phyloP scores from a whole-genome alignment of 306 rosid species.

The Dicorynia guianensis region DNA sequence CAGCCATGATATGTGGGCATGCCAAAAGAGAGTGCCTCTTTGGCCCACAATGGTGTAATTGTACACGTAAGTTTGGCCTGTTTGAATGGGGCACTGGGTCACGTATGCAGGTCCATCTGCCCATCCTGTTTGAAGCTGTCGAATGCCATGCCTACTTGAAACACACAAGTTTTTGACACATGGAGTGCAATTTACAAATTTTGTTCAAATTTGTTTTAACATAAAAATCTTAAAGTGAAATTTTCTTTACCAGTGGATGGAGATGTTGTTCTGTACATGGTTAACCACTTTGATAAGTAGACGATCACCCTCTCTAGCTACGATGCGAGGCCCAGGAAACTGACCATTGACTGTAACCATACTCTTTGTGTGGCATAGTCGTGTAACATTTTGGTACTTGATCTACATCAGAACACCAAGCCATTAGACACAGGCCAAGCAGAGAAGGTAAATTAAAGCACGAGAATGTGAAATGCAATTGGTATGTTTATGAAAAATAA shows the following conservation, averaged over 20 bases:
- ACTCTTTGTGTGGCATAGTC: conserved; percentile 58
- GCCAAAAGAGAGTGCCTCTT: conserved; percentile 62
- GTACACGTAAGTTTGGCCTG: conserved; percentile 51
- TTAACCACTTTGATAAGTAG: conserved; percentile 56
- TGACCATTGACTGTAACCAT: conserved; percentile 59
- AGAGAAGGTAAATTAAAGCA: not conserved
- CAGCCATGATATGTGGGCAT: conserved; percentile 62
- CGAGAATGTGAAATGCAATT: not conserved
- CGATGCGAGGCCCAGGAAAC: conserved; percentile 58
- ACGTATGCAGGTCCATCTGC: conserved; percentile 61
- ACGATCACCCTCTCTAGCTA: conserved; percentile 59
- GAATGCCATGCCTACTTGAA: conserved; percentile 53
- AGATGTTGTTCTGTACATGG: conserved; percentile 51
- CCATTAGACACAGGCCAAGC: not conserved
- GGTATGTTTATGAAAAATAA: too few species aligned
- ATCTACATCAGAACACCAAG: conserved; percentile 30
- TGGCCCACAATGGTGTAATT: conserved; percentile 58
- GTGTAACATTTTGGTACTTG: conserved; percentile 47
- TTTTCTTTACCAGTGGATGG: conserved; percentile 58
- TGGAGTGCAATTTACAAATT: not conserved
- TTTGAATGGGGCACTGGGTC: conserved; percentile 64
- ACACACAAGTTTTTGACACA: not conserved
- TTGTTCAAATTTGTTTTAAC: not conserved
- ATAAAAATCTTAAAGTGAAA: not conserved
- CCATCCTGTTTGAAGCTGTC: conserved; percentile 55